Evolutionary conservation across 306 rosid genomes (phyloP), one percentile per base, ranked within the genome.

Genomic region (Alnus glutinosa): DNA sequence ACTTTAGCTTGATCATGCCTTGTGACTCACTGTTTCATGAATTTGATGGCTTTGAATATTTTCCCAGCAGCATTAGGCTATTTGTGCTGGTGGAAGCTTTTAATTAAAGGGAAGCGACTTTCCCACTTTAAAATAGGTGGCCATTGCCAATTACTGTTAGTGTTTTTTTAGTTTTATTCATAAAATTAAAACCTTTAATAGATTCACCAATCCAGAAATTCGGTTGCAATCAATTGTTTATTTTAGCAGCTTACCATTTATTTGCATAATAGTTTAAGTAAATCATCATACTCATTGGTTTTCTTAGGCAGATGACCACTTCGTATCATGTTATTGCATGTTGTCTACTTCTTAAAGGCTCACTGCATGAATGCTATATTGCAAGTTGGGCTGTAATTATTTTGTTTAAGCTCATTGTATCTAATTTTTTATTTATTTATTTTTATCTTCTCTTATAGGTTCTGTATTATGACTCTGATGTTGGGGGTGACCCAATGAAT

Each of bases 401-500:
- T 76, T 75, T 57, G 70, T 13, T 64, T 73, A 16, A 42, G 63
- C 28, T 78, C 44, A 61, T 81, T 81, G 55, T 46, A 69, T 62
- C 80, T 78, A 51, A 69, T 77, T 71, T 79, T 61, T 78, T 84
- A 34, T 63, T 74, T 34, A 34, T 39, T 39, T 39, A 39, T 42
- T 42, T 42, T 79, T 10, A 46, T 70, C 64, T 75, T 80, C 58
- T 78, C 85, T 75, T 42, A 12, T 77, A 96, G 99, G 90, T 89
- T 84, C 87, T 93, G 76, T 96, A 96, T 81, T 87, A 88, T 4
- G 99, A 96, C 71, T 61, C 94, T 78, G 99, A 96, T 73, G 77
- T 80, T 86, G 94, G 92, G 15, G 99, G 98, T 34, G 93, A 88
- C 76, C 99, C 98, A 23, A 77, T 96, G 84, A 96, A 87, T 79